Percentiles rank a stretch among this genome's conserved stretches.
These are phyloP conservation scores for Anisogramma anomala DNA, from an alignment of 2,329 filamentous ascomycete genomes.

Conservation along the genomic window DNA sequence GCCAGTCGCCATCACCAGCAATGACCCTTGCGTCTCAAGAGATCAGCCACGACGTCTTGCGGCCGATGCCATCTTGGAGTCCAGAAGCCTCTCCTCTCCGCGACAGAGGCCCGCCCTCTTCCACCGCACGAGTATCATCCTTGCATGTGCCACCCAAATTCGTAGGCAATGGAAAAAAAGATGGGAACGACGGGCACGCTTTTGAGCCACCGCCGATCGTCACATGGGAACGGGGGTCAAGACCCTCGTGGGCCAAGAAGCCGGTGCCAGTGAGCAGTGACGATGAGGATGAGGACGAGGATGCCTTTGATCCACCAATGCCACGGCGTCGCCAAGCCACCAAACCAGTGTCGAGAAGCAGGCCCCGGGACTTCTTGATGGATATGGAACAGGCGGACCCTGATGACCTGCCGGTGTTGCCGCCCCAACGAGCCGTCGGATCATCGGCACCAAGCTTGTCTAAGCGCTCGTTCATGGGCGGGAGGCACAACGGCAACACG, in stretches of 20 bases:
- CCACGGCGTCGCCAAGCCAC: neutral
- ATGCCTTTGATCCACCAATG: neutral
- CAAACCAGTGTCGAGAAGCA: neutral
- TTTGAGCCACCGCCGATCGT: neutral
- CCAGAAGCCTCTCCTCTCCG: neutral
- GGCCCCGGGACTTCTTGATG: neutral
- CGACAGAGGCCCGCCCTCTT: neutral
- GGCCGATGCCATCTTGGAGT: neutral
- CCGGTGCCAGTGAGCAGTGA: neutral
- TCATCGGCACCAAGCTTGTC: neutral
- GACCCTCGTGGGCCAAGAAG: neutral
- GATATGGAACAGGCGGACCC: neutral
- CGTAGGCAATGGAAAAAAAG: neutral
- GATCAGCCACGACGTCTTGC: neutral
- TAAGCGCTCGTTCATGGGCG: neutral
- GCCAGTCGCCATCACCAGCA: neutral
- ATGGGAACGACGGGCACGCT: neutral
- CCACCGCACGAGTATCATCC: neutral
- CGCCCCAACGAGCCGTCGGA: neutral
- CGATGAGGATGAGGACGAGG: neutral
- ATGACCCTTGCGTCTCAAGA: conserved; percentile 8
- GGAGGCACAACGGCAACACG: too few species aligned
- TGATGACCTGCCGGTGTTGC: neutral
- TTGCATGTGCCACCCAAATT: neutral
- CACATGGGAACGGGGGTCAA: neutral